Evolutionary conservation across 352 stramenopile genomes (phyloP).

Genomic region (Phytopythium cucurbitacearum): DNA sequence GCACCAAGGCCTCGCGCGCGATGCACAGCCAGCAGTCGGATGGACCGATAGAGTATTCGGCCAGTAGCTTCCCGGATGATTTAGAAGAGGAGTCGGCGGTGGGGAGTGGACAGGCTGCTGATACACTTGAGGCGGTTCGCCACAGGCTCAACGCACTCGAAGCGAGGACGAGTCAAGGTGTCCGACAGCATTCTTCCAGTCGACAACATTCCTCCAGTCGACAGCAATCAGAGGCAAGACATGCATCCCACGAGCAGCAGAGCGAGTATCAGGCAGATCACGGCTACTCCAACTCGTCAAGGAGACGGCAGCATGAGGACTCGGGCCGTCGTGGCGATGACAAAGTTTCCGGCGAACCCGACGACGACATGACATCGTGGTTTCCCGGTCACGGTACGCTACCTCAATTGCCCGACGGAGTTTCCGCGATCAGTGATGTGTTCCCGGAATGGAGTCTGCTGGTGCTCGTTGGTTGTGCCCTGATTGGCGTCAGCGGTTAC

Average conservation of each 20-base stretch:
- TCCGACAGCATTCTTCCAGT: not conserved
- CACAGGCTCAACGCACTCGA: too few species aligned
- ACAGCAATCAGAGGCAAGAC: constrained; percentile 4
- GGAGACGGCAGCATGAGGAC: not conserved
- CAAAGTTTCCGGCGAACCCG: not conserved
- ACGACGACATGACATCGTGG: not conserved
- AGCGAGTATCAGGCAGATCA: constrained; percentile 1
- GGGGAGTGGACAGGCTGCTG: too few species aligned
- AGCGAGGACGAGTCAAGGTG: constrained; percentile 2
- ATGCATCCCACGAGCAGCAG: constrained; percentile 5
- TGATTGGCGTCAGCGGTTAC: constrained; percentile 42
- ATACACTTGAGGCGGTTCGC: too few species aligned
- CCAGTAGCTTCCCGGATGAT: constrained; percentile 16
- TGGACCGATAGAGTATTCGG: constrained; percentile 17
- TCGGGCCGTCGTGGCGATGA: constrained; percentile 1
- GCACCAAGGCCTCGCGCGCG: constrained; percentile 15
- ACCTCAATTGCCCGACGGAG: not conserved
- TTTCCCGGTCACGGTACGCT: not conserved
- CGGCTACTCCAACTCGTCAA: too few species aligned
- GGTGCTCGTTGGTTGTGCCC: constrained; percentile 31
- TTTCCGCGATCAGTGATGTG: not conserved
- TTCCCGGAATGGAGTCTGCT: constrained; percentile 35
- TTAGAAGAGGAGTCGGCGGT: constrained; percentile 3
- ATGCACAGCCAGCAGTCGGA: constrained; percentile 12
- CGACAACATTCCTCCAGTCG: constrained; percentile 2